Evolutionary conservation across 139 green algal genomes (phyloP), one percentile per base, ranked within the genome.

Genomic region (Limnomonas spitsbergensis): DNA sequence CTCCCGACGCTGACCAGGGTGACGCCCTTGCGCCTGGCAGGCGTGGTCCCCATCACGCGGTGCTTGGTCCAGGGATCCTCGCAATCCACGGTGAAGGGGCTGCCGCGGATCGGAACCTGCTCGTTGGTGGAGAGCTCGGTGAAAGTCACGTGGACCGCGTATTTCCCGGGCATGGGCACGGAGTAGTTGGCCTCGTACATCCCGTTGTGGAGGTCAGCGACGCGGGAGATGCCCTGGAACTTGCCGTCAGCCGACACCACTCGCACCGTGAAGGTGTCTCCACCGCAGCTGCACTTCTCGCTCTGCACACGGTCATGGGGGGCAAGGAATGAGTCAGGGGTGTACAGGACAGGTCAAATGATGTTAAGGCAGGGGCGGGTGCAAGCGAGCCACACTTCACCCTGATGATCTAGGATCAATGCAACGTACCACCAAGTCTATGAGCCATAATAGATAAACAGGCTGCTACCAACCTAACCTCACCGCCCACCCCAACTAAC

Each of bases 231-330:
- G 56, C 92, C 91, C 52, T 88, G 61, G 20, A 84, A 52, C 29
- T 87, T 88, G 71, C 83, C 88, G 6, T 93, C 89, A 3, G 53
- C 82, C 6, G 81, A 87, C 34, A 90, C 81, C 9, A 86, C 81
- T 0, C 53, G 73, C 3, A 93, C 86, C 32, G 85, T 67, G 75
- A 97, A 97, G 4, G 79, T 53, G 81, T 97, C 93, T 26, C 88
- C 90, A 37, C 93, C 93, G 39, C 76, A 90, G 66, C 71, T 88
- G 52, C 92, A 88, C 79, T 93, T 94, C 66, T 90, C 86, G 74
- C 92, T 90, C 54, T 80, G 83, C 40, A 91, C 94, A 83, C 94
- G n/a, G n/a, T n/a, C n/a, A n/a, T n/a, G n/a, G n/a, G n/a, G n/a
- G 91, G 54, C 88, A 88, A 14, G 92, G n/a, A n/a, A n/a, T n/a